Base-by-base conservation (phyloP, 2,329 filamentous ascomycete species). In the Aspergillus persii region DNA sequence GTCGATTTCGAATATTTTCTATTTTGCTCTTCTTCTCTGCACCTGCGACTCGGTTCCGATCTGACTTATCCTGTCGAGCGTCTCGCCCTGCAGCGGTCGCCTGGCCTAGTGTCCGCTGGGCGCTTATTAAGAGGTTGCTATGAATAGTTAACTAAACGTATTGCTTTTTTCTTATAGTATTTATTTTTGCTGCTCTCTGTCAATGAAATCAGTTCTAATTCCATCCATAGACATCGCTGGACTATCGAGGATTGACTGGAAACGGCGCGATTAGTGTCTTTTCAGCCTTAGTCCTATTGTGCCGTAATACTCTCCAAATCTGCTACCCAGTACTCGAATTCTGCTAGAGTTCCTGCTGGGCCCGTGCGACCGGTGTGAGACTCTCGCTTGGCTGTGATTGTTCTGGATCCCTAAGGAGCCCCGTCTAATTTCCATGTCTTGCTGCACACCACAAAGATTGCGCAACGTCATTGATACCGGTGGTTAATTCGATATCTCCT, bases 71-170 rank as follows among this genome's bases (percentile, higher is more conserved):
- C 30, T 36, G 39, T 55, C 44, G 44, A 54, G 53, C 52, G 30
- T 46, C 54, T 51, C 33, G 47, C 31, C 50, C 41, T 53, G 44
- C 54, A 41, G 50, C 50, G 48, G 54, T 53, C 44, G 52, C 49
- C 52, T 60, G 47, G 54, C 52, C 18, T 54, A 47, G 50, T 50
- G 41, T 48, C 50, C 30, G 51, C 51, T 53, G 44, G 47, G 56
- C 59, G 56, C 52, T 56, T 58, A 58, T 52, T 49, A 49, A 56
- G 31, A n/a, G 27, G 44, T 26, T 39, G 44, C 41, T 53, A 48
- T 53, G 44, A 50, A 30, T 50, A n/a, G n/a, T n/a, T n/a, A 50
- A 27, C 49, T 50, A 50, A 33, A 47, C 8, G 44, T 47, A 11
- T 27, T 26, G 18, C 18, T 31, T 33, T 18, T 50, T 33, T n/a